Evolutionary conservation across 306 rosid genomes (phyloP), one percentile per base, ranked within the genome.

Genomic region (Echinosophora koreensis): DNA sequence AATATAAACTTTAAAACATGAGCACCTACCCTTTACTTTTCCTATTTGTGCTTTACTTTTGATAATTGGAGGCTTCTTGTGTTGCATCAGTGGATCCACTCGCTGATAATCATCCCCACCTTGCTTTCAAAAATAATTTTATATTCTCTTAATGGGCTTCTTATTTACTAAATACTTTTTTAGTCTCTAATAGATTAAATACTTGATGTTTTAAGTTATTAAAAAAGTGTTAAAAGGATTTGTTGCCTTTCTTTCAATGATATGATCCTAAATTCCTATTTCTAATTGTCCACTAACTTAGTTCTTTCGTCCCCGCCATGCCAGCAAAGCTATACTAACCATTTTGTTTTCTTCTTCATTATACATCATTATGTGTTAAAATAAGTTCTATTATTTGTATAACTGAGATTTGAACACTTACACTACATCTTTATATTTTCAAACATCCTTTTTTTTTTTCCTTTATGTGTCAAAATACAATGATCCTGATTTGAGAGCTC

Each of bases 1-100:
- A 78, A 77, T 64, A 16, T 8, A 67, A 46, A 67, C 73, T 72
- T 66, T 47, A 46, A 34, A 74, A 83, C 78, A 75, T 71, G 82
- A 76, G 76, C 59, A 70, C 82, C 87, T 52, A 85, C 74, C 51
- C 60, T 73, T 64, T 39, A 32, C 87, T 71, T 83, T 86, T 85
- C 73, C 77, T 77, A 18, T 57, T 80, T 67, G 62, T 73, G 86
- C 80, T 77, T 83, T 82, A 76, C 88, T 83, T 87, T 89, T 22
- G 71, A 80, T 86, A 58, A 58, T 81, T 75, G 86, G 86, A 79
- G 82, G 74, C 61, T 84, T 73, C 66, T 84, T 76, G 76, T 58
- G 42, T 77, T 68, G 64, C 86, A 82, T 68, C 62, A 81, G 84
- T 84, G 80, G 74, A 86, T 82, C 92, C 92, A 87, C 90, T 87